Evolutionary conservation across 2,329 filamentous ascomycete genomes (phyloP).

Genomic region (Penicillium sp.): DNA sequence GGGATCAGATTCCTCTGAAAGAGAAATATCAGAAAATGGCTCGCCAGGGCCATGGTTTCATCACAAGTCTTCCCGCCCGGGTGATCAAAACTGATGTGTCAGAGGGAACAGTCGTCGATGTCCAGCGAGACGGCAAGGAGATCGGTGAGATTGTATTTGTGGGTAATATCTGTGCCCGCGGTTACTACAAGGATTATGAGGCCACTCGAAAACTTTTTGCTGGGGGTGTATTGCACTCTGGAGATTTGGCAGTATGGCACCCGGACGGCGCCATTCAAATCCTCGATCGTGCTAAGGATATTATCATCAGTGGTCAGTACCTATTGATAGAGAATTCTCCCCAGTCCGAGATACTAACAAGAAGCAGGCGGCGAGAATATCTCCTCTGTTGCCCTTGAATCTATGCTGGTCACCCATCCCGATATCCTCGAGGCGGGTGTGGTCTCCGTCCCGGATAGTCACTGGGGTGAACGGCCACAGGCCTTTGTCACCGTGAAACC

Average conservation of each 20-base stretch:
- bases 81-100: slow-evolving; percentile 78
- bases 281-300: slow-evolving; percentile 91
- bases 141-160: slow-evolving; percentile 83
- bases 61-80: slow-evolving; percentile 77
- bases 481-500: slow-evolving; percentile 82
- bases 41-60: slow-evolving; percentile 86
- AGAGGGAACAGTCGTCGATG: slow-evolving; percentile 66
- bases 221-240: slow-evolving; percentile 83
- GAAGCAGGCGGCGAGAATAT: slow-evolving; percentile 87
- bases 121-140: slow-evolving; percentile 68
- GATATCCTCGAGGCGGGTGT: slow-evolving; percentile 89
- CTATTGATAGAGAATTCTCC: background rate
- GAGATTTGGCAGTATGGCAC: slow-evolving; percentile 92
- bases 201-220: slow-evolving; percentile 85
- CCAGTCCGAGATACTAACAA: slow-evolving; percentile 3
- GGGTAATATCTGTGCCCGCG: slow-evolving; percentile 89
- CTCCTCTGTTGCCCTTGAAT: slow-evolving; percentile 86
- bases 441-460: slow-evolving; percentile 79
- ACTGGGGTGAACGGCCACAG: slow-evolving; percentile 96
- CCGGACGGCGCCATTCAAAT: slow-evolving; percentile 89
- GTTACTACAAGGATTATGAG: slow-evolving; percentile 86
- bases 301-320: slow-evolving; percentile 86
- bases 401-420: slow-evolving; percentile 84
- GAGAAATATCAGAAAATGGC: slow-evolving; percentile 91
- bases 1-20: slow-evolving; percentile 70